Evolutionary conservation across 2,329 filamentous ascomycete genomes (phyloP), one percentile per base, ranked within the genome.

Genomic region (Laburnicola sp.): DNA sequence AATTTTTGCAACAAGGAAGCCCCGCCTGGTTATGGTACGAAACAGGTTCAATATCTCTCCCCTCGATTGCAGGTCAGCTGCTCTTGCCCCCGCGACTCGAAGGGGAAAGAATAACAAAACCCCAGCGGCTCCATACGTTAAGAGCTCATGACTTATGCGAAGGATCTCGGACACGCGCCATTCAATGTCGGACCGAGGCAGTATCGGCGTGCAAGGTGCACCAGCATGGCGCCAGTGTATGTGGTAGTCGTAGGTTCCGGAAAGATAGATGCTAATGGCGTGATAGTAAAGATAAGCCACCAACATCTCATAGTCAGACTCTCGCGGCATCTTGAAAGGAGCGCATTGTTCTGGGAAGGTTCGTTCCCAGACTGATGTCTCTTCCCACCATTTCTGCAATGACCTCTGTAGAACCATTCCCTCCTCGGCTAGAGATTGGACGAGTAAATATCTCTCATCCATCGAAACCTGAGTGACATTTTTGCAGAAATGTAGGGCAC

Each of bases 231-330:
- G 60, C 57, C 64, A 67, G 10, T 54, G 49, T 2, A 34, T 27
- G 23, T 65, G 59, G 31, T 68, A 68, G 22, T 66, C 64, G 27
- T 59, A 68, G 1, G 60, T 61, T 1, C 65, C 65, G 2, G 63
- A 66, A 4, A 65, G 62, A 8, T 65, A 68, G 40, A 66, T 66
- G n/a, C 51, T 66, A 8, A 60, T 55, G 0, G 65, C 62, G 43
- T 66, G 48, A 23, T 66, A 66, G 41, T 66, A 66, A 8, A 51
- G 31, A 10, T 52, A 48, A 0, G 38, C 58, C 4, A 64, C 37
- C 5, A 56, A 35, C n/a, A 55, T 37, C n/a, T 68, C 65, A 1
- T 34, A 11, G 34, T 62, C 55, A 2, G 21, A 41, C 6, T 22
- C 6, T 11, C 16, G 40, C 11, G 36, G 5, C 21, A 6, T 22